Evolutionary conservation across 768 basidiomycete species (phyloP), one percentile per base, ranked within the genome.

Genomic region (Gautieria morchelliformis): DNA sequence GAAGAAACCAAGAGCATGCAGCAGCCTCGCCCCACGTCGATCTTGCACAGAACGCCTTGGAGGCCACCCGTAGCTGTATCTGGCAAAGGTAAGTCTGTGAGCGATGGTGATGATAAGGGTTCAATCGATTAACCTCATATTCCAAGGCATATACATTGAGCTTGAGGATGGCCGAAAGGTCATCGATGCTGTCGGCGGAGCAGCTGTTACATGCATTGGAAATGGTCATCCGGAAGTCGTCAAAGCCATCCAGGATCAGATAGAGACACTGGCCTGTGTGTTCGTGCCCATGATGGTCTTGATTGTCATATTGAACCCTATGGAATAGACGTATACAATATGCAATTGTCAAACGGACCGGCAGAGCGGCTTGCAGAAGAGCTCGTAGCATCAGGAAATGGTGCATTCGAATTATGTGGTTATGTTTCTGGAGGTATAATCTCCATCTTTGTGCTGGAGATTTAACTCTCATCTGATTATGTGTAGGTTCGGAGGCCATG

Each of bases 171-270:
- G 90, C 0, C 74, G 72, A 52, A 78, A 71, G 56, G 66, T 92
- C 32, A 76, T 93, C 62, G 91, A 94, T 70, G 87, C 78, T 7
- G 82, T 89, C 46, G 92, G 92, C 46, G 92, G 91, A 30, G 90
- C 90, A 6, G 89, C 92, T 10, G 92, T 94, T 30, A 69, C 83
- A 11, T 89, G 86, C 67, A 67, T 94, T 45, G 92, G 91, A 2
- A 81, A 82, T 58, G 79, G 77, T 20, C 83, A 91, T 65, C 87
- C 85, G 2, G 78, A 76, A 58, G 87, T 92, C 35, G 73, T 79
- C 58, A 72, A 83, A 65, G 87, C 87, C 2, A 75, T 93, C 54
- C 88, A 90, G 67, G 81, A 89, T 57, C 90, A 93, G 63, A 73
- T 86, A 17, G 88, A 89, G 69, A 82, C 81, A 63, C 71, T 92